A percentile compares a stretch with the other conserved stretches of the same genome.
Evolutionary conservation across 2,329 filamentous ascomycete genomes (phyloP).

Genomic region (Aspergillus niger): DNA sequence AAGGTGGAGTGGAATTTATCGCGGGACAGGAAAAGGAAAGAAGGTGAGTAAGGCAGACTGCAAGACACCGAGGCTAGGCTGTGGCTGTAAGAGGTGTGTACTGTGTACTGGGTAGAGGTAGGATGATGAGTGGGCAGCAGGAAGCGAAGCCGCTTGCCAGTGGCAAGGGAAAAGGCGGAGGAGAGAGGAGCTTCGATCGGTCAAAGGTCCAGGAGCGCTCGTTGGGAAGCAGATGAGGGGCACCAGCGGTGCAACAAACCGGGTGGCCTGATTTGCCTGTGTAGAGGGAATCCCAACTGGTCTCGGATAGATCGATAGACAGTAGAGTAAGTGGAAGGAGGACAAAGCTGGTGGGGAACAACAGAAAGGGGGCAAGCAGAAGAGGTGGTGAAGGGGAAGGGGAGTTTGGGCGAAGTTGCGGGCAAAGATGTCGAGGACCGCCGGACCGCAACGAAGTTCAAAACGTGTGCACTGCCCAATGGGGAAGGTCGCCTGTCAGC

Average conservation of each 20-base stretch:
- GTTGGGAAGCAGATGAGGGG: conserved; percentile 21
- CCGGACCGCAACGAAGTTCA: conserved; percentile 6
- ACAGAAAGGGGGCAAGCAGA: background rate
- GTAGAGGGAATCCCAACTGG: background rate
- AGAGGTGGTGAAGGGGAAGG: background rate
- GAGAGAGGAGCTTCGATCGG: conserved; percentile 16
- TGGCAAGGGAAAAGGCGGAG: conserved; percentile 18
- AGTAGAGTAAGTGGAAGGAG: background rate
- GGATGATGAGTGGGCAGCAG: conserved; percentile 8
- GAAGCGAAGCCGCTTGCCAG: conserved; percentile 17
- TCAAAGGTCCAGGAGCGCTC: conserved; percentile 11
- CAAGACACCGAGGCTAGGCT: background rate
- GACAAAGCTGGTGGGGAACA: background rate
- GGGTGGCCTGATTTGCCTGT: background rate
- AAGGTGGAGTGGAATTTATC: conserved; percentile 5
- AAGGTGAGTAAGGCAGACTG: conserved; percentile 1
- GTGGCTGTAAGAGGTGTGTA: background rate
- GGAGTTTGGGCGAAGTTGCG: conserved; percentile 1
- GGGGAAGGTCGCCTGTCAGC: conserved; percentile 13
- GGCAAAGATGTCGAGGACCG: conserved; percentile 2
- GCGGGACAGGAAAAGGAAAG: conserved; percentile 5
- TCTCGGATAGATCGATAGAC: background rate
- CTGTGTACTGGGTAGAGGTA: background rate
- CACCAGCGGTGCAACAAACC: conserved; percentile 5
- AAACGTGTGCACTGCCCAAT: conserved; percentile 18